Evolutionary conservation across 2,329 filamentous ascomycete species (phyloP), one percentile per base, ranked within the genome.

Genomic region (Mycosphaerella arachidis): DNA sequence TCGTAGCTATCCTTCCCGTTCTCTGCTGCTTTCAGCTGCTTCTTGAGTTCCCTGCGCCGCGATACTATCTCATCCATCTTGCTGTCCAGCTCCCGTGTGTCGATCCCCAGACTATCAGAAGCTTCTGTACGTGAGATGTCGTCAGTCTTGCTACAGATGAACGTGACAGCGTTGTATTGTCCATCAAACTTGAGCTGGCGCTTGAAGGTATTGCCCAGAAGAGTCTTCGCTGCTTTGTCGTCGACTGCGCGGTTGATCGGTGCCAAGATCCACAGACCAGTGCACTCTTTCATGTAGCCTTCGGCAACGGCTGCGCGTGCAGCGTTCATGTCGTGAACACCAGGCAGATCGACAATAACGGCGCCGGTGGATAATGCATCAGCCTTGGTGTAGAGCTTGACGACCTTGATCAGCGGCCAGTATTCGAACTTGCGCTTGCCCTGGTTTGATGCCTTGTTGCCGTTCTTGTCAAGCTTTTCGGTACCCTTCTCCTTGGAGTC

Each of bases 121-220:
- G 77, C 78, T 57, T 83, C 79, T 0, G 71, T 76, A 4, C 79
- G 71, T 7, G 75, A 79, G 8, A 87, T 84, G 48, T 87, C 83
- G 67, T 88, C 86, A 0, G 83, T 85, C 67, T 87, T 87, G 16
- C 78, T 81, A 66, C 84, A 87, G 13, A 88, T 82, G 60, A 87
- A 87, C 0, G 82, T 85, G 2, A 86, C 75, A 1, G 74, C 76
- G 6, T 74, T 78, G 56, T 83, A 83, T 0, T 75, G 78, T 1
- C 82, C 81, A 59, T 87, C 85, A 65, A 82, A 82, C 58, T 85
- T 82, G 3, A 87, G 72, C 64, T 87, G 85, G 0, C 80, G 75
- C 66, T 81, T 84, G 73, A 86, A 86, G 0, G 78, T 77, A 18
- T 83, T 76, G 0, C 83, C 83, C 7, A 87, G 73, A 1, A 87